A percentile compares a stretch with the other conserved stretches of the same genome.
These are phyloP conservation scores for Moricandia arvensis DNA, from an alignment of 345 rosid genomes.

Conservation along the genomic window DNA sequence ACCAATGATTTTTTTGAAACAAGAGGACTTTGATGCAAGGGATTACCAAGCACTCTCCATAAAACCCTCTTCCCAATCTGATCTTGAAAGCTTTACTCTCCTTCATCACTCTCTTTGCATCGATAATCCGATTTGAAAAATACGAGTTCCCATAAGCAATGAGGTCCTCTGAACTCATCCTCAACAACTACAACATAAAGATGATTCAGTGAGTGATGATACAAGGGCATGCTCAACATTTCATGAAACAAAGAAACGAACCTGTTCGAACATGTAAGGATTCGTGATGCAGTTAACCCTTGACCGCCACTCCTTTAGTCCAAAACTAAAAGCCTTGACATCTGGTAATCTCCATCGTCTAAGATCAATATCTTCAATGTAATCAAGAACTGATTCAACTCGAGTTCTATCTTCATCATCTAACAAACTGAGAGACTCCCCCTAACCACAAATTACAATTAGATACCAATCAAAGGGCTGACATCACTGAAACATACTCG, in stretches of 20 bases:
- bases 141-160: slow-evolving; percentile 55
- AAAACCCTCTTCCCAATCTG: slow-evolving; percentile 77
- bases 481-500: too few species aligned
- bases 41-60: slow-evolving; percentile 89
- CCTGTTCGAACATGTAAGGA: slow-evolving; percentile 71
- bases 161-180: slow-evolving; percentile 49
- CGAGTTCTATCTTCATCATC: slow-evolving; percentile 41
- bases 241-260: slow-evolving; percentile 23
- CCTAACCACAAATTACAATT: slow-evolving; percentile 32
- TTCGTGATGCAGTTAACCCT: slow-evolving; percentile 71
- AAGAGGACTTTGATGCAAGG: not conserved
- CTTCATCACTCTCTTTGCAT: slow-evolving; percentile 64
- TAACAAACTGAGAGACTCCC: slow-evolving; percentile 42
- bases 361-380: slow-evolving; percentile 80
- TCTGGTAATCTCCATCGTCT: slow-evolving; percentile 64
- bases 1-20: not conserved
- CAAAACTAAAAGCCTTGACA: slow-evolving; percentile 55
- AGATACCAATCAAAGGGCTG: slow-evolving; percentile 1
- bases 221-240: not conserved
- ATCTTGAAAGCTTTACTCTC: slow-evolving; percentile 59
- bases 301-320: slow-evolving; percentile 61
- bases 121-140: slow-evolving; percentile 43
- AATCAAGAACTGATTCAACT: slow-evolving; percentile 56
- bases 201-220: not conserved
- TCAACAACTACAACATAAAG: slow-evolving; percentile 53